Evolutionary conservation across 2,329 filamentous ascomycete genomes (phyloP), one percentile per base, ranked within the genome.

Genomic region (Verticillium nubilum): DNA sequence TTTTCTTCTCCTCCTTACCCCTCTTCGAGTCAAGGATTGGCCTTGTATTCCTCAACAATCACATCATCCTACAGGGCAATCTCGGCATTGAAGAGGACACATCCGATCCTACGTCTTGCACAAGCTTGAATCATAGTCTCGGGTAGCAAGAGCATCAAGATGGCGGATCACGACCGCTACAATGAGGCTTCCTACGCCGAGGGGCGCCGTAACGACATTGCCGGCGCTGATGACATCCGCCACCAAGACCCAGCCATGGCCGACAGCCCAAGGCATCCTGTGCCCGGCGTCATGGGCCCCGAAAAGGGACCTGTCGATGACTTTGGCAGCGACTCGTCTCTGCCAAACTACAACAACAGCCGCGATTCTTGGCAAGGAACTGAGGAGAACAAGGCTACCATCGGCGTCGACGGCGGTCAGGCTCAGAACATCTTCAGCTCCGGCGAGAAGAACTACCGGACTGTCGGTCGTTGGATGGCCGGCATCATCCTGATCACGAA

Each of bases 381-480:
- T 19, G 33, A 28, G 54, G 31, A 56, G 31, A 56, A 42, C 13
- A 27, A 53, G 52, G 52, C 52, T 2, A 28, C 12, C 15, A 13
- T 53, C 25, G 52, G 52, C 25, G 52, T 28, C 52, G 25, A 29
- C 26, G 52, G 52, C 25, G 56, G 37, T n/a, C 56, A 57, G 19
- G 56, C 42, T n/a, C 26, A 42, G 35, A 71, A 71, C 55, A 66
- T 67, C 59, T 69, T 72, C 60, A 65, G 62, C 50, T 66, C 71
- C 31, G 70, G 70, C 23, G 65, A 67, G 61, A 72, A 73, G 58
- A 69, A 65, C 57, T 73, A 70, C 54, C 68, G 71, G 37, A 73
- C 67, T 52, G 68, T 74, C 66, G 62, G 67, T 33, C 69, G 71
- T 58, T 72, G 71, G 70, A 70, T 73, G 50, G 71, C 71, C 1